Base-by-base conservation (phyloP, 805 yeast genomes). In the Ogataea saltuana region DNA sequence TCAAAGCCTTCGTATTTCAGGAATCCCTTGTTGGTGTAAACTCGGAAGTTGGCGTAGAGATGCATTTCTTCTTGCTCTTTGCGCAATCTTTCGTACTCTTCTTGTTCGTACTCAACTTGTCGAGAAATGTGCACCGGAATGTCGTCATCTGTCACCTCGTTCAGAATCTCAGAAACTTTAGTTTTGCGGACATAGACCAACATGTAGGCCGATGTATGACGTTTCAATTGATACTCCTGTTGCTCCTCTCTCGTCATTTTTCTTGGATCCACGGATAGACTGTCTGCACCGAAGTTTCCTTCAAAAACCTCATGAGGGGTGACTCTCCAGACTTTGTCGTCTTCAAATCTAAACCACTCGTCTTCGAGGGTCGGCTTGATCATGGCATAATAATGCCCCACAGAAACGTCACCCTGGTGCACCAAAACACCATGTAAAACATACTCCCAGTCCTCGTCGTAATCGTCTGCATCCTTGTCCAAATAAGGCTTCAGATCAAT, bases 201-300 rank as follows among this genome's bases (percentile, higher is more conserved):
- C 99, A 93, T 93, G 60, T 93, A 93, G 2, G 99, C 99, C 31
- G 93, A 87, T 0, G 98, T 90, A 28, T 88, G 93, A 35, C 96
- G 80, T 51, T 87, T 78, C 21, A 85, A 68, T 33, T 75, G 71
- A 48, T 83, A 82, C 37, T 75, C 82, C 47, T 80, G 81, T 42
- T 79, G 83, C 50, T 84, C 83, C 12, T 67, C 67, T 54, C 84
- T 72, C 0, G 83, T 65, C 67, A 85, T 64, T 39, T 67, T 68
- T 30, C 74, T 68, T 16, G 80, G 61, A 33, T 75, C 73, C 10
- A 68, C 71, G 17, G 72, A 75, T 15, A 80, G 51, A 44, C 75
- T 76, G 42, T 82, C 82, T 15, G 88, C 87, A 4, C 99, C 99
- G 67, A 81, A 93, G 61, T 91, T 93, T 42, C 88, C 96, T 27